These are phyloP conservation scores for Lactifluus subvellereus DNA, from an alignment of 768 basidiomycete species.

Conservation along the genomic window DNA sequence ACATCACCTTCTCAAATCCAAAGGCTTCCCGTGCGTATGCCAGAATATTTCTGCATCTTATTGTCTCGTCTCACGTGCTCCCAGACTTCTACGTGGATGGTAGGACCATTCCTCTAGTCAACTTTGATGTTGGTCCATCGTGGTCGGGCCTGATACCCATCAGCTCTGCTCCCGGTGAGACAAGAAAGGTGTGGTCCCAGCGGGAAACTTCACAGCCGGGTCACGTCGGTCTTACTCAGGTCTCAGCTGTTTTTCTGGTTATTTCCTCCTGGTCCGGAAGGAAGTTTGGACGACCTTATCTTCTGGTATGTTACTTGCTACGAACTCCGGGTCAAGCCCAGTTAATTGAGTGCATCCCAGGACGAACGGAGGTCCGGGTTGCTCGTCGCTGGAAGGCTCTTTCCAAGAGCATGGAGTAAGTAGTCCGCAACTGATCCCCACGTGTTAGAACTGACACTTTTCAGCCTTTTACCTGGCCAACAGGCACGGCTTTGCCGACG, in stretches of 20 bases:
- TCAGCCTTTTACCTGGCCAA: slow-evolving; percentile 64
- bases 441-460: not conserved
- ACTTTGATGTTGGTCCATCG: slow-evolving; percentile 70
- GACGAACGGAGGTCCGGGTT: slow-evolving; percentile 80
- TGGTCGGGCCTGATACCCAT: slow-evolving; percentile 75
- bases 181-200: slow-evolving; percentile 48
- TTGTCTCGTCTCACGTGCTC: not conserved
- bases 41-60: not conserved
- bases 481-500: slow-evolving; percentile 57
- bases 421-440: slow-evolving; percentile 20
- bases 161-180: slow-evolving; percentile 52
- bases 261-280: slow-evolving; percentile 71
- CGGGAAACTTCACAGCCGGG: not conserved
- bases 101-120: slow-evolving; percentile 54
- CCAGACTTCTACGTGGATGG: slow-evolving; percentile 70
- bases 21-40: slow-evolving; percentile 48
- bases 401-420: slow-evolving; percentile 71
- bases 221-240: not conserved
- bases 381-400: slow-evolving; percentile 65
- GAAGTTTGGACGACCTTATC: slow-evolving; percentile 65
- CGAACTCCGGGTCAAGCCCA: not conserved
- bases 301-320: slow-evolving; percentile 49
- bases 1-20: slow-evolving; percentile 68
- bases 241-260: slow-evolving; percentile 76
- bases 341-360: slow-evolving; percentile 30